Evolutionary conservation across 768 basidiomycete species (phyloP).

Genomic region (Termitomyces sp.): DNA sequence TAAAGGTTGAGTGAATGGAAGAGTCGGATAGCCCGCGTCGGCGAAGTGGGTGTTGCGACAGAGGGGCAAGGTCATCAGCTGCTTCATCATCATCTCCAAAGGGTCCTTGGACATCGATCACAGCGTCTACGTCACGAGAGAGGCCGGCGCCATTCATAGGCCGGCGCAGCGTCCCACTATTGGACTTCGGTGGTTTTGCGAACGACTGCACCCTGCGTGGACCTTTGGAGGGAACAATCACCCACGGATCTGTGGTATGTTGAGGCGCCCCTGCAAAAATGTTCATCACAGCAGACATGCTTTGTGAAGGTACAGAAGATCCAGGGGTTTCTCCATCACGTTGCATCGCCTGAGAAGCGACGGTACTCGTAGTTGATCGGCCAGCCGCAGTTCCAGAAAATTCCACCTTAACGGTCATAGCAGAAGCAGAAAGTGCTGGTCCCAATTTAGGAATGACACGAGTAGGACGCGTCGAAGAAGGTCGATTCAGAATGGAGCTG

Average conservation of each 20-base stretch:
- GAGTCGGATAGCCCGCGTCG: constrained; percentile 88
- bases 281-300: constrained; percentile 53
- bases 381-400: constrained; percentile 69
- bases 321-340: constrained; percentile 1
- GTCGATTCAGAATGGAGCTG: constrained; percentile 16
- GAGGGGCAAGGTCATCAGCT: constrained; percentile 42
- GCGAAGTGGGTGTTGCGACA: constrained; percentile 64
- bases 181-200: constrained; percentile 16
- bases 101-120: constrained; percentile 54
- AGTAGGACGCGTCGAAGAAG: constrained; percentile 21
- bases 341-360: constrained; percentile 21
- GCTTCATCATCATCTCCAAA: constrained; percentile 32
- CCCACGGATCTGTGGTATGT: constrained; percentile 62
- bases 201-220: constrained; percentile 26
- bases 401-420: constrained; percentile 95
- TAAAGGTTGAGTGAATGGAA: constrained; percentile 85
- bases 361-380: constrained; percentile 36
- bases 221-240: constrained; percentile 50
- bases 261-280: constrained; percentile 91
- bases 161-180: constrained; percentile 10
- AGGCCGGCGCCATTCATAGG: constrained; percentile 26
- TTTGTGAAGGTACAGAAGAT: constrained; percentile 5
- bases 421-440: constrained; percentile 81
- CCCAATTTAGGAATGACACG: constrained; percentile 74
- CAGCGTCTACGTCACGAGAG: constrained; percentile 74